Percentiles rank a stretch among this genome's conserved stretches.
Conservation (phyloP, 345 rosid species). For the Anastatica hierochuntica region DNA sequence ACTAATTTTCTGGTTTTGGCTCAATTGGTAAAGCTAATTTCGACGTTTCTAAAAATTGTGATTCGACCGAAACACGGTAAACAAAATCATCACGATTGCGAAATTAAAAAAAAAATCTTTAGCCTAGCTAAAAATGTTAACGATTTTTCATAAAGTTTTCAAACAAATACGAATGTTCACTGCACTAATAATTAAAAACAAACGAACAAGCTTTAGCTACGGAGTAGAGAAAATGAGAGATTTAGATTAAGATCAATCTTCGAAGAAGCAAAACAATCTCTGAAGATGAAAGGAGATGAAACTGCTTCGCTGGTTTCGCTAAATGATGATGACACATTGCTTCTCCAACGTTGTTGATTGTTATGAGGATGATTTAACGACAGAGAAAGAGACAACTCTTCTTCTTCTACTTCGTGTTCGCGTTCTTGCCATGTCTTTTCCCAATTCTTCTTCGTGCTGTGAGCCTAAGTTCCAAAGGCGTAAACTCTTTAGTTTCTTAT, state of each 20-base stretch:
- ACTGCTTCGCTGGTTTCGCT: conserved; percentile 24
- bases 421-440: conserved; percentile 10
- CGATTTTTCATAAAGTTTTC: neutral
- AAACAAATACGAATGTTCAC: conserved; percentile 5
- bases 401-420: conserved; percentile 5
- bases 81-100: too few relatives aligned
- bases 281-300: conserved; percentile 16
- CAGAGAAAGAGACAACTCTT: conserved; percentile 17
- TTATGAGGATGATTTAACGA: conserved; percentile 17
- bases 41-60: too few relatives aligned
- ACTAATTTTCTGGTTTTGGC: too few relatives aligned
- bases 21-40: too few relatives aligned
- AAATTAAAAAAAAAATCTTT: too few relatives aligned
- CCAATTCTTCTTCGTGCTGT: conserved; percentile 10
- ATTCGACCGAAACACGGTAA: too few relatives aligned
- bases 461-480: neutral
- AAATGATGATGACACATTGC: conserved; percentile 18
- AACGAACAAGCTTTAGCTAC: conserved; percentile 4
- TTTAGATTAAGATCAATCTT: conserved; percentile 28
- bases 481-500: too few relatives aligned
- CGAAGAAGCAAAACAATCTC: conserved; percentile 24
- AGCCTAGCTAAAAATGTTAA: neutral
- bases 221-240: conserved; percentile 24
- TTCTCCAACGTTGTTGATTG: conserved; percentile 16
- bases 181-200: conserved; percentile 1